Evolutionary conservation across 2,329 filamentous ascomycete genomes (phyloP), one percentile per base, ranked within the genome.

Genomic region (Fusarium phyllophilum): DNA sequence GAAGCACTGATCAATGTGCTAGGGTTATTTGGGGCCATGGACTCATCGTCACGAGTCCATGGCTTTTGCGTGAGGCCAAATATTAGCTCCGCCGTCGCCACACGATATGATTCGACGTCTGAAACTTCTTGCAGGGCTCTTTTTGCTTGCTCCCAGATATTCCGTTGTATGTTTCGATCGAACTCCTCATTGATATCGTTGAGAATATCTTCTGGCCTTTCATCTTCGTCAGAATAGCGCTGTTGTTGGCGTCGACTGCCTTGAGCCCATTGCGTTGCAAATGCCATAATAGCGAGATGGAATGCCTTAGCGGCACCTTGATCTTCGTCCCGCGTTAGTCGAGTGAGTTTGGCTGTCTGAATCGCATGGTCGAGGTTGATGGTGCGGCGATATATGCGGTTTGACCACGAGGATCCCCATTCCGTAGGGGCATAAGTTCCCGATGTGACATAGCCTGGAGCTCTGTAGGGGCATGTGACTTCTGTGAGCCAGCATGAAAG

Each of bases 81-180:
- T 24, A 84, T 79, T 11, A 84, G 45, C 62, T 84, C 82, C 1
- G 83, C 82, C 34, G 81, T 83, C 0, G 79, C 82, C 6, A 84
- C 78, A 22, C 80, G 78, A 61, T 81, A 84, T 4, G 81, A 83
- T 45, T 84, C 81, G 9, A 84, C 58, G 18, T 81, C 78, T 1
- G 79, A 58, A 4, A 80, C 80, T 1, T 83, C 80, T 14, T 83
- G 77, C 3, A 84, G 62, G 2, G 80, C 78, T n/a, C 62, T 73
- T 26, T 78, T 78, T 1, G 82, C 82, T 58, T 83, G 81, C 24
- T 79, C 80, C 82, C 82, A 84, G 7, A 84, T 75, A 5, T 79
- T 68, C 3, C 77, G 75, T 42, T 83, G 82, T 8, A 84, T 77
- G 3, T 73, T 78, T 17, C 80, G 77, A 63, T 84, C 82, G 59